Evolutionary conservation across 495 filamentous ascomycete genomes (phyloP).

Genomic region (Achaetomiella virescens): DNA sequence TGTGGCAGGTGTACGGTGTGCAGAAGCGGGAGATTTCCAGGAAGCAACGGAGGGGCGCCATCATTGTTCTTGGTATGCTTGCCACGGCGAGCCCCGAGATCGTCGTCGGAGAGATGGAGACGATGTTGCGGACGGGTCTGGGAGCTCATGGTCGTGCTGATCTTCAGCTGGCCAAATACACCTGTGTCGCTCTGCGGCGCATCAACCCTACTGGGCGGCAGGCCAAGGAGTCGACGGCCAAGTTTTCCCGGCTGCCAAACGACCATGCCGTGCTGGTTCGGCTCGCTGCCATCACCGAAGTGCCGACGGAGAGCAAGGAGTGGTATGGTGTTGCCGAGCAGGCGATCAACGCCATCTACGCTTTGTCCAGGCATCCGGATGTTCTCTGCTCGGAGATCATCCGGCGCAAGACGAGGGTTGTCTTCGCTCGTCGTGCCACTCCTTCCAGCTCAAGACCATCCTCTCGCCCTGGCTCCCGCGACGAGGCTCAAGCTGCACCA

Average conservation of each 20-base stretch:
- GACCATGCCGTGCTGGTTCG: conserved; percentile 80
- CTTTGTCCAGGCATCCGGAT: conserved; percentile 91
- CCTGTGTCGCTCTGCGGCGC: conserved; percentile 82
- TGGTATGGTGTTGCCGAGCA: conserved; percentile 98
- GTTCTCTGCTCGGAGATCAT: conserved; percentile 89
- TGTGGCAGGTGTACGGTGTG: conserved; percentile 96
- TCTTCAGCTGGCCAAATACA: conserved; percentile 85
- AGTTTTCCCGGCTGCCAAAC: conserved; percentile 75
- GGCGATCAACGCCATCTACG: conserved; percentile 91
- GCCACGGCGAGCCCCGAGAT: conserved; percentile 89
- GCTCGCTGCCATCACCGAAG: conserved; percentile 77
- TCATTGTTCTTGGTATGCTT: conserved; percentile 96
- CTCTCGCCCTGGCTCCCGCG: conserved; percentile 40
- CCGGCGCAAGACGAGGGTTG: conserved; percentile 73
- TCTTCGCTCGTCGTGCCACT: conserved; percentile 50
- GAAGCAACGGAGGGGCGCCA: conserved; percentile 85
- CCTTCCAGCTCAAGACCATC: background rate
- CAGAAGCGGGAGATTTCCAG: conserved; percentile 89
- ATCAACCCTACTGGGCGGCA: conserved; percentile 79
- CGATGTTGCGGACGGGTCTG: conserved; percentile 84
- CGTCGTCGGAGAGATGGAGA: conserved; percentile 87
- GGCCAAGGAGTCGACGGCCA: conserved; percentile 60
- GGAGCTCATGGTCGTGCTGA: conserved; percentile 74
- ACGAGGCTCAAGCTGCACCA: conserved; percentile 29
- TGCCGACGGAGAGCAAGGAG: conserved; percentile 82